phyloP scores from a whole-genome alignment of 1,139 yeast genomes.

The Candida sp. region DNA sequence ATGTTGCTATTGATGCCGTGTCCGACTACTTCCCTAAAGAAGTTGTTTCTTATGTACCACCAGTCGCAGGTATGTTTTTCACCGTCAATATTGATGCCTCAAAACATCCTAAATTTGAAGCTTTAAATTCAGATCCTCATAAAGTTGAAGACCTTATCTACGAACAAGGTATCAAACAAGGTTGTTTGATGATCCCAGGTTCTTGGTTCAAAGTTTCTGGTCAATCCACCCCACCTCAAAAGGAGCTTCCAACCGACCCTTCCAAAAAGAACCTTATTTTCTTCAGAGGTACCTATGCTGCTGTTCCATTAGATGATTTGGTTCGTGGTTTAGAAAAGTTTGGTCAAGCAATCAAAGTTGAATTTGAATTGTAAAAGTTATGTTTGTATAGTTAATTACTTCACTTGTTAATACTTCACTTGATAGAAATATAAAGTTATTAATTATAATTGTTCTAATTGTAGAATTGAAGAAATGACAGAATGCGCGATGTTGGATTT shows the following conservation, averaged over 20 bases:
- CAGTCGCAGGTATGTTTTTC: constrained; percentile 95
- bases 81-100: constrained; percentile 72
- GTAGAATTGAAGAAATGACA: too few relatives aligned
- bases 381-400: too few relatives aligned
- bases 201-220: constrained; percentile 74
- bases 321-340: constrained; percentile 60
- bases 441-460: too few relatives aligned
- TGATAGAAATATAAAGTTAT: too few relatives aligned
- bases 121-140: constrained; percentile 48
- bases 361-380: constrained; percentile 32
- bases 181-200: constrained; percentile 82
- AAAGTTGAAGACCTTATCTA: constrained; percentile 65
- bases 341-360: constrained; percentile 54
- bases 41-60: constrained; percentile 57
- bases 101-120: constrained; percentile 72
- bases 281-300: constrained; percentile 91
- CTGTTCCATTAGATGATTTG: constrained; percentile 66
- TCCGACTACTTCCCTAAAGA: constrained; percentile 57
- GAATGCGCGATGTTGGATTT: too few relatives aligned
- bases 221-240: constrained; percentile 50
- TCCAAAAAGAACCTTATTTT: constrained; percentile 46
- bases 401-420: too few relatives aligned
- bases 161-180: constrained; percentile 60
- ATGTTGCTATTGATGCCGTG: constrained; percentile 71
- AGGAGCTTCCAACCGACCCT: constrained; percentile 28